A percentile compares a stretch with the other conserved stretches of the same genome.
phyloP scores from a whole-genome alignment of 169 alveolate species.

The Plasmodium billcollinsi region DNA sequence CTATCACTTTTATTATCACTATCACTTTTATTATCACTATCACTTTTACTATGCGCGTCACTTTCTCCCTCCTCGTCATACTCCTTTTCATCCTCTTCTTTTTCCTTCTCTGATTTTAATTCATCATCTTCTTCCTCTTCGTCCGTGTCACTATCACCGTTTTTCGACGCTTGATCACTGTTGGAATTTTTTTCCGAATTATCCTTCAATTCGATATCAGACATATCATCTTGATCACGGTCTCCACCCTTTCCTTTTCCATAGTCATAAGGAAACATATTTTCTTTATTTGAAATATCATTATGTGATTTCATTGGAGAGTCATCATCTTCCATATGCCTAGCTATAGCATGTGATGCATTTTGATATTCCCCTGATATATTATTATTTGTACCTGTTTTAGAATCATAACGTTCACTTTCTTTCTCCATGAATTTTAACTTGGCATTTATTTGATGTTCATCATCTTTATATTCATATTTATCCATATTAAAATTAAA shows the following conservation, averaged over 20 bases:
- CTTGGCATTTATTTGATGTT: conserved; percentile 53
- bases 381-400: neutral
- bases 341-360: neutral
- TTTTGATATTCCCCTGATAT: neutral
- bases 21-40: conserved; percentile 77
- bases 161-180: conserved; percentile 66
- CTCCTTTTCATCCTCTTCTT: conserved; percentile 83
- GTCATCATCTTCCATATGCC: neutral
- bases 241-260: neutral
- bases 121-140: conserved; percentile 70
- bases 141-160: conserved; percentile 76
- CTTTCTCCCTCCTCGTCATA: conserved; percentile 77
- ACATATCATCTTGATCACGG: neutral
- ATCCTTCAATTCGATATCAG: neutral
- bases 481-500: conserved; percentile 18
- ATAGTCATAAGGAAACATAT: neutral
- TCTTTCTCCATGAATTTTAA: conserved; percentile 17
- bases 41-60: conserved; percentile 63
- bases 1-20: conserved; percentile 77
- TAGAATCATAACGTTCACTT: neutral
- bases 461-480: conserved; percentile 58
- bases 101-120: conserved; percentile 69
- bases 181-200: conserved; percentile 38
- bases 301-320: no score
- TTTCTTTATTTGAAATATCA: neutral